Evolutionary conservation across 1,139 yeast species (phyloP).

Genomic region (Saccharomyces pastorianus): DNA sequence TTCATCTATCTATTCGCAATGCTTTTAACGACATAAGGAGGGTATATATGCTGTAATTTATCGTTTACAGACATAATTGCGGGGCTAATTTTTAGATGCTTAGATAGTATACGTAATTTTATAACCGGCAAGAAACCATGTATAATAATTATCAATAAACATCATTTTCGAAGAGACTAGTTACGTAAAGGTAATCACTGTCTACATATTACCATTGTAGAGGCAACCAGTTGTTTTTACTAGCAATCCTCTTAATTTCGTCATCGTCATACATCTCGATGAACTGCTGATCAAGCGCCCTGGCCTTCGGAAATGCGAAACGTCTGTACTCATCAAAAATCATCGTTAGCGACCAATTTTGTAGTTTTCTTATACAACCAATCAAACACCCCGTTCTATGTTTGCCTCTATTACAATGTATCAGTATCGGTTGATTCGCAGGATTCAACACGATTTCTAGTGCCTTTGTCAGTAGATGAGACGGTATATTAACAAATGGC

Average conservation of each 20-base stretch:
- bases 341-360: slow-evolving; percentile 87
- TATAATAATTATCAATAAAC: background rate
- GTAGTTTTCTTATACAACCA: slow-evolving; percentile 81
- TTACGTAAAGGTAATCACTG: background rate
- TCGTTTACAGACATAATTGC: background rate
- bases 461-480: slow-evolving; percentile 70
- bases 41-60: background rate
- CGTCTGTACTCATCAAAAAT: slow-evolving; percentile 91
- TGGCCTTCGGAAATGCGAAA: slow-evolving; percentile 89
- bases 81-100: background rate
- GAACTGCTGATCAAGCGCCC: slow-evolving; percentile 92
- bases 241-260: slow-evolving; percentile 49
- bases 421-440: slow-evolving; percentile 77
- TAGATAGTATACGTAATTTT: background rate
- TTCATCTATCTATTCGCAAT: background rate
- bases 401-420: slow-evolving; percentile 93
- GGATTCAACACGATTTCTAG: slow-evolving; percentile 75
- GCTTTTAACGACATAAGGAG: background rate
- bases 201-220: slow-evolving; percentile 44
- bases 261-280: slow-evolving; percentile 77
- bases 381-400: slow-evolving; percentile 95
- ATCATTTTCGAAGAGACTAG: background rate
- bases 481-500: slow-evolving; percentile 80
- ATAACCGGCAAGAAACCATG: background rate
- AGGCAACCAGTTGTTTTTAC: slow-evolving; percentile 52